Conservation (phyloP, 1,284 basidiomycete genomes). For the Hemileia vastatrix region DNA sequence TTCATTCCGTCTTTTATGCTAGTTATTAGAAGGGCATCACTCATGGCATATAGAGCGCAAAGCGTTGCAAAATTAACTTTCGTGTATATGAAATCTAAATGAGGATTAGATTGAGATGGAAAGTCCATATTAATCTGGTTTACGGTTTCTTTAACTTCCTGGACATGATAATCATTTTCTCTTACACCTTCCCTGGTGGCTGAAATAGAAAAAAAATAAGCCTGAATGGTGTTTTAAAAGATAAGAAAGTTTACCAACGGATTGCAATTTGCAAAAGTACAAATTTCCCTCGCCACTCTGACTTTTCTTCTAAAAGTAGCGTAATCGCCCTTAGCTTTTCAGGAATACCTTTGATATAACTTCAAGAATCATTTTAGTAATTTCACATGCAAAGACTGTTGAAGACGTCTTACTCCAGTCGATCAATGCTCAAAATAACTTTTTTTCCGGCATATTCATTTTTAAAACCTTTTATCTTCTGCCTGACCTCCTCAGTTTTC, state of each 20-base stretch:
- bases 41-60: slow-evolving; percentile 88
- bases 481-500: slow-evolving; percentile 63
- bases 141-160: slow-evolving; percentile 92
- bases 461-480: slow-evolving; percentile 69
- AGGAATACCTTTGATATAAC: slow-evolving; percentile 97
- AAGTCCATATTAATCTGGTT: slow-evolving; percentile 96
- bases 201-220: background rate
- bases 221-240: background rate
- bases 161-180: slow-evolving; percentile 93
- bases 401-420: slow-evolving; percentile 56
- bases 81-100: slow-evolving; percentile 87
- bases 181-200: slow-evolving; percentile 92
- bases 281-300: slow-evolving; percentile 98
- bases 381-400: background rate
- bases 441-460: slow-evolving; percentile 86
- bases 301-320: slow-evolving; percentile 89
- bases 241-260: slow-evolving; percentile 39
- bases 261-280: slow-evolving; percentile 94
- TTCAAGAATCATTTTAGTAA: background rate
- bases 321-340: slow-evolving; percentile 95
- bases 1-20: slow-evolving; percentile 98
- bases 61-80: slow-evolving; percentile 86
- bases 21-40: slow-evolving; percentile 89
- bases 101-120: slow-evolving; percentile 97
- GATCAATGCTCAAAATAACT: slow-evolving; percentile 94